Evolutionary conservation across 352 stramenopile species (phyloP).

Genomic region (Phytophthora sansomeana): DNA sequence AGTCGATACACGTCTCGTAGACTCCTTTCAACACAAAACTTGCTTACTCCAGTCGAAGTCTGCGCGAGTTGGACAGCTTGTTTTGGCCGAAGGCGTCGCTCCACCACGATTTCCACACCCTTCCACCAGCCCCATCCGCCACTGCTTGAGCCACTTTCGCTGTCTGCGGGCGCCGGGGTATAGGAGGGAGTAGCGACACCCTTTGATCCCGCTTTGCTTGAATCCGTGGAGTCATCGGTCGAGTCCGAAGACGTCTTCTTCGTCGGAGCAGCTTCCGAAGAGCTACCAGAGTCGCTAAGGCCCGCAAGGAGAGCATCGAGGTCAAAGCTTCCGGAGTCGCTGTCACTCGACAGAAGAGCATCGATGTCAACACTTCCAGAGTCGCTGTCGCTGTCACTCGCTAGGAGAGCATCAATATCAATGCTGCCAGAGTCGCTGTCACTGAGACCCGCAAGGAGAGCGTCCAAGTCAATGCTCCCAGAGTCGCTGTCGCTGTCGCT

Average conservation of each 20-base stretch:
- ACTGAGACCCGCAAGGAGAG: too few relatives aligned
- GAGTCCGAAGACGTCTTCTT: background rate
- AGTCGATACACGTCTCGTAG: too few relatives aligned
- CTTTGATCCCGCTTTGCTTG: background rate
- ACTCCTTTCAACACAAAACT: background rate
- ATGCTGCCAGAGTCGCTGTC: too few relatives aligned
- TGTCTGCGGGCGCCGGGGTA: background rate
- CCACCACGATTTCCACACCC: background rate
- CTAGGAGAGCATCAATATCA: background rate
- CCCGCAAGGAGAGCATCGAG: background rate
- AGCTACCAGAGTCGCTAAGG: background rate
- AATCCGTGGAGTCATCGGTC: background rate
- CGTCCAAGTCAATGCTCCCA: background rate
- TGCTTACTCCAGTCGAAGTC: background rate
- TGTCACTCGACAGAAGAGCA: background rate
- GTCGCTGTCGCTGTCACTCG: too few relatives aligned
- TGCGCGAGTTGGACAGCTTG: background rate
- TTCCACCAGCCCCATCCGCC: background rate
- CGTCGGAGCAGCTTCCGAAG: background rate
- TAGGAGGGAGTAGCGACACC: background rate
- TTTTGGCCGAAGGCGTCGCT: background rate
- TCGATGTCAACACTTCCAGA: background rate
- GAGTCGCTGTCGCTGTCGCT: background rate
- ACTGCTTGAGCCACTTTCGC: background rate
- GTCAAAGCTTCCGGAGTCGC: background rate